Conservation (phyloP, 192 early-diverging fungal genomes). For the Coemansia sp. region DNA sequence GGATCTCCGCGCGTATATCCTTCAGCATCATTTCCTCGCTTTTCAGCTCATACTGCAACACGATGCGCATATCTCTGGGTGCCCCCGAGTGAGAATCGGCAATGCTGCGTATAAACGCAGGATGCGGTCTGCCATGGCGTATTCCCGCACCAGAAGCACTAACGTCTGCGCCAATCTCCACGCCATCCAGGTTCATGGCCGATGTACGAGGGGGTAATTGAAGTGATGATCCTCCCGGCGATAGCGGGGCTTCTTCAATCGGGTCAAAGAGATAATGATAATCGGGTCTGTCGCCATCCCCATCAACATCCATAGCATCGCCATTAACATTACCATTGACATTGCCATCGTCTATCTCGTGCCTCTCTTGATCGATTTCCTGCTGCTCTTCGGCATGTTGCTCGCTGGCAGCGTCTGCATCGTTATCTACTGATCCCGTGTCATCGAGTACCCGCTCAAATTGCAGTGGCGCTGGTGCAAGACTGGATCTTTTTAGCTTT, state of each 20-base stretch:
- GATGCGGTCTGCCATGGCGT: slow-evolving; percentile 22
- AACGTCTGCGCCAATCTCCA: neutral
- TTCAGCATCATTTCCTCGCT: slow-evolving; percentile 47
- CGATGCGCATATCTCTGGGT: slow-evolving; percentile 47
- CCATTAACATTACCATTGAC: neutral
- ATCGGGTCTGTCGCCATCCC: slow-evolving; percentile 44
- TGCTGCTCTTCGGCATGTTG: neutral
- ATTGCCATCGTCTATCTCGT: slow-evolving; percentile 2
- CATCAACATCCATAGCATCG: slow-evolving; percentile 42
- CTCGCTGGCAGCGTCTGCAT: neutral
- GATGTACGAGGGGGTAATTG: slow-evolving; percentile 25
- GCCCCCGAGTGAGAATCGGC: slow-evolving; percentile 9
- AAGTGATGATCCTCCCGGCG: slow-evolving; percentile 15
- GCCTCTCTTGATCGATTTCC: neutral
- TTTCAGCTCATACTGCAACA: slow-evolving; percentile 48
- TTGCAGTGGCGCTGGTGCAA: slow-evolving; percentile 45
- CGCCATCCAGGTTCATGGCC: slow-evolving; percentile 11
- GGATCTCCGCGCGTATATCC: slow-evolving; percentile 41
- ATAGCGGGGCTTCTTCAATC: slow-evolving; percentile 24
- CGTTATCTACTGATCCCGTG: neutral
- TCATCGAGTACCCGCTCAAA: neutral
- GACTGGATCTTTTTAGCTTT: slow-evolving; percentile 48
- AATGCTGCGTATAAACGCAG: slow-evolving; percentile 19
- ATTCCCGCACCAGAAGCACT: neutral
- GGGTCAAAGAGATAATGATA: slow-evolving; percentile 45